Conservation (phyloP, 352 stramenopile species). For the Phytopythium ostracodes region DNA sequence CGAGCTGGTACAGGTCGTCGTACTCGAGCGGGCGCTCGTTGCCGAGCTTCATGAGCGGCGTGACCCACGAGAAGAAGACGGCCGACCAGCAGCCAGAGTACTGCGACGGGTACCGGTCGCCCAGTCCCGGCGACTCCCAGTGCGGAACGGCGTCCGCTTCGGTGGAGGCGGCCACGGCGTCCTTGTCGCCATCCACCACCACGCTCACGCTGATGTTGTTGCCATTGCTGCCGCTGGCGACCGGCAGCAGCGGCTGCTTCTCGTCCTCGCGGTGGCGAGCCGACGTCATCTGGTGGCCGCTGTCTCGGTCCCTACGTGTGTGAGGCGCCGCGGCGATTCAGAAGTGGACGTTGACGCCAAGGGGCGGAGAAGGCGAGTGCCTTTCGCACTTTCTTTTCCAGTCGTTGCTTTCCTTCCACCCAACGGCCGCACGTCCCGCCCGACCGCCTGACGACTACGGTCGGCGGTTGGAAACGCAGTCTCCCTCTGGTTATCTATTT, state of each 20-base stretch:
- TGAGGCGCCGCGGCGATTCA: neutral
- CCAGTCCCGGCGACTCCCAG: conserved; percentile 28
- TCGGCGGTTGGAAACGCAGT: neutral
- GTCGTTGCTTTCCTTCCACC: neutral
- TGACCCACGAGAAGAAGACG: conserved; percentile 89
- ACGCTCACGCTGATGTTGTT: conserved; percentile 4
- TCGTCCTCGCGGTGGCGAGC: conserved; percentile 19
- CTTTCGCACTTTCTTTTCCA: no score
- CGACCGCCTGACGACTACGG: no score
- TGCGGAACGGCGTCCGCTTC: conserved; percentile 7
- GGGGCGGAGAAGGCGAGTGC: no score
- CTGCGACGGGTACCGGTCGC: conserved; percentile 65
- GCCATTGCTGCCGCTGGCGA: neutral
- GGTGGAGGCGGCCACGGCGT: conserved; percentile 3
- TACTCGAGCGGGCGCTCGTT: conserved; percentile 72
- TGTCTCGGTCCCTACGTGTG: neutral
- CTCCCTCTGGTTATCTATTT: neutral
- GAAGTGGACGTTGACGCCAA: neutral
- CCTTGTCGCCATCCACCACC: conserved; percentile 3
- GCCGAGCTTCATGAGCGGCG: conserved; percentile 80
- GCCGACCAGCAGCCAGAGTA: conserved; percentile 39
- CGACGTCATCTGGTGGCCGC: neutral
- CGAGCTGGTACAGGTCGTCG: conserved; percentile 83
- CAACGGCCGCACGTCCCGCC: neutral
- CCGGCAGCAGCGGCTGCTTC: conserved; percentile 22